Conservation (phyloP, 2,329 filamentous ascomycete species). For the Stagonosporopsis vannaccii region DNA sequence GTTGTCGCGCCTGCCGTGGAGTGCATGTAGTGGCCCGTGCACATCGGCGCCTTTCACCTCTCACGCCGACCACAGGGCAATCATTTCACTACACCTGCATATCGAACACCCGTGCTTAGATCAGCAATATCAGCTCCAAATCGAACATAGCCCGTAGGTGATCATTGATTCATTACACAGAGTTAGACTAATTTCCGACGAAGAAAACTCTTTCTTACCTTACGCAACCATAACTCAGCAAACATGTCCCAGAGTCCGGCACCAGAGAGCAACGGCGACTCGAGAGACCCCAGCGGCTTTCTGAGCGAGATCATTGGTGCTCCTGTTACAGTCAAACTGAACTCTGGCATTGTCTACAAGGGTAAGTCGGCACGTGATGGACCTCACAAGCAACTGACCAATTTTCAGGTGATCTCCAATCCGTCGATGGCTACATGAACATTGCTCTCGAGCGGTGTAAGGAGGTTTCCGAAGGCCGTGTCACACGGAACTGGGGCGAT, state of each 20-base stretch:
- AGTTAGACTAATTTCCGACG: background rate
- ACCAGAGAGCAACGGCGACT: constrained; percentile 69
- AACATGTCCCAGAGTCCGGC: constrained; percentile 51
- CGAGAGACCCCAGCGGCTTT: constrained; percentile 92
- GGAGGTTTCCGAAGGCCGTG: constrained; percentile 85
- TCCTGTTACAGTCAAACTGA: constrained; percentile 94
- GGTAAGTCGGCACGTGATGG: constrained; percentile 59
- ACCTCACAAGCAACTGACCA: constrained; percentile 8
- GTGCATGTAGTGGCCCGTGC: constrained; percentile 31
- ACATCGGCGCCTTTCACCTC: constrained; percentile 3
- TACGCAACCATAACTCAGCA: constrained; percentile 3
- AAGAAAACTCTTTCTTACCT: constrained; percentile 8
- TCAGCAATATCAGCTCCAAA: background rate
- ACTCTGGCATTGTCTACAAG: constrained; percentile 98
- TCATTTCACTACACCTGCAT: constrained; percentile 3
- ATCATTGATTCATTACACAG: no score
- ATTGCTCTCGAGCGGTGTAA: constrained; percentile 96
- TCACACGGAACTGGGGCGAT: constrained; percentile 87
- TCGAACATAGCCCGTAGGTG: background rate
- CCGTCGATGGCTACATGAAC: constrained; percentile 99
- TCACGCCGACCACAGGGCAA: constrained; percentile 1
- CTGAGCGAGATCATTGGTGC: constrained; percentile 93
- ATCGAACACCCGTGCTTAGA: background rate
- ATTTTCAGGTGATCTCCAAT: constrained; percentile 83
- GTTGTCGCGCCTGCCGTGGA: constrained; percentile 29